Evolutionary conservation across 306 rosid species (phyloP).

Genomic region (Cicer chorassanicum): DNA sequence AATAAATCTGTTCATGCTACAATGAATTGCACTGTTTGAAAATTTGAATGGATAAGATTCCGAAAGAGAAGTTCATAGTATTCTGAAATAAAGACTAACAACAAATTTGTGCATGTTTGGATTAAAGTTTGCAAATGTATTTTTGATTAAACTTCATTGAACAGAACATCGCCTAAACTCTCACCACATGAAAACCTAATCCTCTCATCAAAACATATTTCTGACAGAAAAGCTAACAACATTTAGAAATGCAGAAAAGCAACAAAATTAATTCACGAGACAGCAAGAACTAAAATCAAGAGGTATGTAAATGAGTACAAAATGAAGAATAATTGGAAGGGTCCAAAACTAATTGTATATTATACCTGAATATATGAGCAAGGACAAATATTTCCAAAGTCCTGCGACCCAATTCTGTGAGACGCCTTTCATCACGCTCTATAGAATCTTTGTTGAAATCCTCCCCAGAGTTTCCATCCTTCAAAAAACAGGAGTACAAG

Average conservation of each 20-base stretch:
- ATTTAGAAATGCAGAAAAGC: slow-evolving; percentile 8
- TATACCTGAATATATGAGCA: slow-evolving; percentile 89
- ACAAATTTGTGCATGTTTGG: background rate
- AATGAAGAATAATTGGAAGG: slow-evolving; percentile 19
- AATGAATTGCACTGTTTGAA: too few relatives aligned
- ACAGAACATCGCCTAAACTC: slow-evolving; percentile 8
- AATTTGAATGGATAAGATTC: slow-evolving; percentile 16
- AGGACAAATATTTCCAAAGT: slow-evolving; percentile 99
- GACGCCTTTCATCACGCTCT: slow-evolving; percentile 96
- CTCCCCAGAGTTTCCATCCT: slow-evolving; percentile 97
- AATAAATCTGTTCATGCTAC: too few relatives aligned
- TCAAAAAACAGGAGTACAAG: slow-evolving; percentile 34
- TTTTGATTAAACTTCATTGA: background rate
- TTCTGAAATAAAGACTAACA: slow-evolving; percentile 1
- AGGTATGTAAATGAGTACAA: slow-evolving; percentile 8
- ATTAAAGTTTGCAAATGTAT: too few relatives aligned
- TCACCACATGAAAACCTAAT: slow-evolving; percentile 24
- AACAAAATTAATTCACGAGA: slow-evolving; percentile 11
- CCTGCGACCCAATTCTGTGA: slow-evolving; percentile 95
- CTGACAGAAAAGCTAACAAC: slow-evolving; percentile 31
- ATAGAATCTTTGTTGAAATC: slow-evolving; percentile 93
- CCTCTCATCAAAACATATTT: slow-evolving; percentile 14
- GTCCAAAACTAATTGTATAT: slow-evolving; percentile 14
- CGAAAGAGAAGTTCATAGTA: background rate
- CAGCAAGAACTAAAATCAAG: slow-evolving; percentile 24